These are phyloP conservation scores for Graphilbum ipis-grandicollis DNA, from an alignment of 2,329 filamentous ascomycete genomes.

Conservation along the genomic window DNA sequence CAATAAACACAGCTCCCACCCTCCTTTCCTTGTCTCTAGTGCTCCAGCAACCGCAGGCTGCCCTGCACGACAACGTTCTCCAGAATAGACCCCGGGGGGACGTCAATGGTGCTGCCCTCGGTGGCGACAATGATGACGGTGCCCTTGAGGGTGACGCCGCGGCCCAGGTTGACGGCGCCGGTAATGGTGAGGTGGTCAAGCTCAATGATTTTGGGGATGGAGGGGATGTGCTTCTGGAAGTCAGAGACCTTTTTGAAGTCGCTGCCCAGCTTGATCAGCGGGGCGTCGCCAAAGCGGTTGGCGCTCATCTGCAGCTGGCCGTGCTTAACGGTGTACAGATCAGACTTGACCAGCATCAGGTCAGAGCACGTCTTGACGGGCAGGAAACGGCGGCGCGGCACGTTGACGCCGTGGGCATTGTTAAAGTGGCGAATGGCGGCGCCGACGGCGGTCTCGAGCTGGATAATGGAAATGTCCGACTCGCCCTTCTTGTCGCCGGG, in stretches of 20 bases:
- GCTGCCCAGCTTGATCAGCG: constrained; percentile 93
- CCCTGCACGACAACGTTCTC: constrained; percentile 99
- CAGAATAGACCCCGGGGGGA: constrained; percentile 87
- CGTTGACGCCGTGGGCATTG: constrained; percentile 97
- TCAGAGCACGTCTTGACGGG: constrained; percentile 99
- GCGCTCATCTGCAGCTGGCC: constrained; percentile 95
- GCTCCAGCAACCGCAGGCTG: constrained; percentile 60
- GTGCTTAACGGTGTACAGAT: constrained; percentile 96
- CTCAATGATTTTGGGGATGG: constrained; percentile 81
- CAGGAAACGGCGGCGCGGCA: constrained; percentile 92
- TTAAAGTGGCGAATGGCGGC: constrained; percentile 97
- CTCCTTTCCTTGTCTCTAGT: constrained; percentile 19
- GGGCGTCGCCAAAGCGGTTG: constrained; percentile 88
- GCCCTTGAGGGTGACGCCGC: constrained; percentile 89
- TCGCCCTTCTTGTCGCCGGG: constrained; percentile 99
- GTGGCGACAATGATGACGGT: constrained; percentile 98
- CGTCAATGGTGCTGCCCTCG: constrained; percentile 93
- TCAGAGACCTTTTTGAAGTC: constrained; percentile 99
- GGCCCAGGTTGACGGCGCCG: constrained; percentile 88
- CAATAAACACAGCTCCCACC: neutral
- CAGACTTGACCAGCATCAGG: constrained; percentile 98
- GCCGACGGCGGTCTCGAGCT: constrained; percentile 96
- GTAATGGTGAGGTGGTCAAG: constrained; percentile 94
- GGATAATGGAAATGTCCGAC: constrained; percentile 90
- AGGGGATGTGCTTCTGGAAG: constrained; percentile 76